Evolutionary conservation across 495 filamentous ascomycete genomes (phyloP), one percentile per base, ranked within the genome.

Genomic region (Aspergillus steynii): DNA sequence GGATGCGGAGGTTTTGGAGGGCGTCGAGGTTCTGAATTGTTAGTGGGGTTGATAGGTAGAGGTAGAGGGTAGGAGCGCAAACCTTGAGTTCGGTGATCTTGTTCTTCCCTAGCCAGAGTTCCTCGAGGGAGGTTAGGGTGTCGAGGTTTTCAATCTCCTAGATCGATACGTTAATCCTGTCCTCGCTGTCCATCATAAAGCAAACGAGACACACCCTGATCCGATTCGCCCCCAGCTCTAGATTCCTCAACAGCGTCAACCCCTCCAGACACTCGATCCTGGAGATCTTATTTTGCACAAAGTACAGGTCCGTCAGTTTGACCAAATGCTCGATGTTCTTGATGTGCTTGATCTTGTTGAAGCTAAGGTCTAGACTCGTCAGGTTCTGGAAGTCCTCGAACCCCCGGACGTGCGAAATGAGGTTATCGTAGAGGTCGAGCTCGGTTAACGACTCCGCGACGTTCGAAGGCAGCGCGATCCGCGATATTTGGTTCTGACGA

Each of bases 331-430:
- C 80, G 66, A 98, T 75, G 68, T 92, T 85, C 78, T 96, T 96
- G 82, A 99, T 96, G 71, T 98, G 93, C 73, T 96, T 97, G 78
- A 99, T 94, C 79, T 97, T 97, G 76, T 99, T 99, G 85, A 96
- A 99, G 68, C 90, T 94, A 45, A 99, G 80, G 70, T 99, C 95
- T 53, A 99, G 83, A 58, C 80, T 90, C 14, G 82, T 91, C 25
- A 99, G 81, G 34, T 90, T 79, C 8, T 76, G 80, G 42, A 97
- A 84, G 50, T 86, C 82, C 29, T 96, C 92, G 31, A 99, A 83
- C 37, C 91, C 91, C 64, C 88, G 85, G 68, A 97, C 83, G 70
- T 96, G 93, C 3, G 86, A 84, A 67, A 99, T 93, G n/a, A 93
- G 81, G 71, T 99, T 99, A 73, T 99, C 95, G 81, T 99, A 99